Conservation (phyloP, 2,329 filamentous ascomycete genomes). For the Aspergillus transmontanensis region DNA sequence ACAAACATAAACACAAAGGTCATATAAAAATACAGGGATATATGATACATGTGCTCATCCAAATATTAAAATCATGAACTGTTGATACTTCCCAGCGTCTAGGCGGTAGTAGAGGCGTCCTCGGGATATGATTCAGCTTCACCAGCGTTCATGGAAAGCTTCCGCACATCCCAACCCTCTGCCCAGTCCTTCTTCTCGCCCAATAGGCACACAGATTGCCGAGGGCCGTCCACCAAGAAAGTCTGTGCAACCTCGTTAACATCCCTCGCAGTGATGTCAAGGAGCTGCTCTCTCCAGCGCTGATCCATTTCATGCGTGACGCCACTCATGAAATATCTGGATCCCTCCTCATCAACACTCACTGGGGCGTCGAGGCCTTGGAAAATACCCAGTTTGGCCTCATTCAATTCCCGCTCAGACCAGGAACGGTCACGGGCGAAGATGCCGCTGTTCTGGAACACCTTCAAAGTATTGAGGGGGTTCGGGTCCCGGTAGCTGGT, state of each 20-base stretch:
- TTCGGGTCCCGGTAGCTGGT: conserved; percentile 98
- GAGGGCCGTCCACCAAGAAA: conserved; percentile 71
- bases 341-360: conserved; percentile 84
- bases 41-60: conserved; percentile 8
- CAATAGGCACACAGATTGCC: conserved; percentile 69
- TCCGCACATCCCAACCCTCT: conserved; percentile 73
- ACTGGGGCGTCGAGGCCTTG: conserved; percentile 86
- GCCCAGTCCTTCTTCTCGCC: conserved; percentile 83
- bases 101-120: conserved; percentile 27
- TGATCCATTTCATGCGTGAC: conserved; percentile 90
- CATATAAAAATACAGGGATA: conserved; percentile 13
- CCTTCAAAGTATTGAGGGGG: conserved; percentile 80
- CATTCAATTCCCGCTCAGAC: conserved; percentile 84
- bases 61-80: neutral
- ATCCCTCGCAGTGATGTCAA: conserved; percentile 81
- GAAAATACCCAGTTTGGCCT: conserved; percentile 94
- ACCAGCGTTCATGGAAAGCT: conserved; percentile 65
- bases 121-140: conserved; percentile 39
- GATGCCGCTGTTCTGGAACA: conserved; percentile 79
- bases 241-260: conserved; percentile 79
- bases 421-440: conserved; percentile 83
- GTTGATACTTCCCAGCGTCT: conserved; percentile 9
- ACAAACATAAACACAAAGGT: conserved; percentile 16
- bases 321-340: conserved; percentile 80
- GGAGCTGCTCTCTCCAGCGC: conserved; percentile 74